Evolutionary conservation across 2,329 filamentous ascomycete species (phyloP).

Genomic region (Paramyrothecium sp.): DNA sequence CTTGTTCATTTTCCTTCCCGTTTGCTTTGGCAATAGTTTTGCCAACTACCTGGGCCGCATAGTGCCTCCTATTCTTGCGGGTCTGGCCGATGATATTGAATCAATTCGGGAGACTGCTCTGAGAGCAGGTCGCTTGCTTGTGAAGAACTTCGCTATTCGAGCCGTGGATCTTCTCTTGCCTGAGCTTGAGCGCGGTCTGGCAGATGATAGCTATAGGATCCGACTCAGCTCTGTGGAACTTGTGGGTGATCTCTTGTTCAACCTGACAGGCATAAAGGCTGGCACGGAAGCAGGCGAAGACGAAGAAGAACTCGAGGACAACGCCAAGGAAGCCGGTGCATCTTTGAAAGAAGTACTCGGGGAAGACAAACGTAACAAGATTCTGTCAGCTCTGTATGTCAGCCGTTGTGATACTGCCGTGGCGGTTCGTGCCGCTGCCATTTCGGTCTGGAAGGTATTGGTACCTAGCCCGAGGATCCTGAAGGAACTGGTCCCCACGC

Average conservation of each 20-base stretch:
- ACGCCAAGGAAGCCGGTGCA: constrained; percentile 79
- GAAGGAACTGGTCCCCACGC: constrained; percentile 91
- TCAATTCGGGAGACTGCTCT: constrained; percentile 96
- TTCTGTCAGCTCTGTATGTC: constrained; percentile 94
- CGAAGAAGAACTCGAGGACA: constrained; percentile 77
- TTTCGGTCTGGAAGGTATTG: constrained; percentile 94
- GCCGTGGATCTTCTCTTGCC: constrained; percentile 92
- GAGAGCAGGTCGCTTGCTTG: constrained; percentile 86
- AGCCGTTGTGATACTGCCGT: constrained; percentile 96
- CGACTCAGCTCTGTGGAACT: constrained; percentile 97
- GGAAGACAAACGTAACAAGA: constrained; percentile 94
- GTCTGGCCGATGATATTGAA: constrained; percentile 92
- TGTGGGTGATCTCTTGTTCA: constrained; percentile 95
- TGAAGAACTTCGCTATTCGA: constrained; percentile 97
- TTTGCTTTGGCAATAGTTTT: constrained; percentile 98
- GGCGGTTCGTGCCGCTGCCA: constrained; percentile 83
- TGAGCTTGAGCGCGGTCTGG: constrained; percentile 91
- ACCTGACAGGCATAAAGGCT: constrained; percentile 88
- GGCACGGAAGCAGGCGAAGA: constrained; percentile 69
- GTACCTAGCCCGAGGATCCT: constrained; percentile 89
- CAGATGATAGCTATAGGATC: constrained; percentile 97
- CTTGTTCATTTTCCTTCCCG: constrained; percentile 96
- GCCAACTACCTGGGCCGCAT: constrained; percentile 93
- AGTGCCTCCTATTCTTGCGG: constrained; percentile 90
- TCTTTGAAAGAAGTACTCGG: constrained; percentile 94